A percentile compares a stretch with the other conserved stretches of the same genome.
These are phyloP conservation scores for Wickerhamiella brachini DNA, from an alignment of 805 yeast genomes.

Conservation along the genomic window DNA sequence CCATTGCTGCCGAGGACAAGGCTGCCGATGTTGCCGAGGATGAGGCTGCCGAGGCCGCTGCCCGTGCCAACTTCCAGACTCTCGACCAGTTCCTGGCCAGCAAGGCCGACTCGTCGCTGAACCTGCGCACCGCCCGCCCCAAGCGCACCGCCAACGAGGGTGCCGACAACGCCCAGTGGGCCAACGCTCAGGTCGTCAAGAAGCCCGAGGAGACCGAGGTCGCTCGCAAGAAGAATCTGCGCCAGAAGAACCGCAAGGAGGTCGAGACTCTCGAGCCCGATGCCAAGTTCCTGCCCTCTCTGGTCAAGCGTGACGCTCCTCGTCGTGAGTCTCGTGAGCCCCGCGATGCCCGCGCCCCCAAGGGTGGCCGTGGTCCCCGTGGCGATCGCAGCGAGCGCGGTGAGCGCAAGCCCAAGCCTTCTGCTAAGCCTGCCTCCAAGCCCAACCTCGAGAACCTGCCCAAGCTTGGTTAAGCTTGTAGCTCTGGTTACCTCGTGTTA, in stretches of 20 bases:
- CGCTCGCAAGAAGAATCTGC: conserved; percentile 51
- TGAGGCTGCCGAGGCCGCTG: conserved; percentile 30
- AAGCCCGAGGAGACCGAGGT: conserved; percentile 46
- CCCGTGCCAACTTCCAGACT: conserved; percentile 41
- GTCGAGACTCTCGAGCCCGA: conserved; percentile 38
- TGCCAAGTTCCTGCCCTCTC: conserved; percentile 16
- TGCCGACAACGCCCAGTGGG: conserved; percentile 33
- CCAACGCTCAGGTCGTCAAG: conserved; percentile 44
- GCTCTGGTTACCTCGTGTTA: too few relatives aligned
- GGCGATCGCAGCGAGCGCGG: conserved; percentile 13
- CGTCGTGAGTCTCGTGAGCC: conserved; percentile 20
- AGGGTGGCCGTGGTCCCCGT: conserved; percentile 24
- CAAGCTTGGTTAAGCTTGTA: conserved; percentile 8
- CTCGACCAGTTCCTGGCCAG: conserved; percentile 79
- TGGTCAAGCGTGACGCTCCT: conserved; percentile 36
- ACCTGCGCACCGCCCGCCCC: conserved; percentile 15
- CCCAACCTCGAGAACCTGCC: conserved; percentile 16
- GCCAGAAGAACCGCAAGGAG: conserved; percentile 66
- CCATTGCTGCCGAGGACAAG: conserved; percentile 27
- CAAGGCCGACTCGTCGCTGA: conserved; percentile 22
- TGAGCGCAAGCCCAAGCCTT: conserved; percentile 9
- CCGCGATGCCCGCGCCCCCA: conserved; percentile 11
- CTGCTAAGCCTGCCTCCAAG: conserved; percentile 13
- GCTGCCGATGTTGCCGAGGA: conserved; percentile 27
- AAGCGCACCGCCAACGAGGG: conserved; percentile 42